Base-by-base conservation (phyloP, 148 eudicot species). In the Polygonum aviculare region DNA sequence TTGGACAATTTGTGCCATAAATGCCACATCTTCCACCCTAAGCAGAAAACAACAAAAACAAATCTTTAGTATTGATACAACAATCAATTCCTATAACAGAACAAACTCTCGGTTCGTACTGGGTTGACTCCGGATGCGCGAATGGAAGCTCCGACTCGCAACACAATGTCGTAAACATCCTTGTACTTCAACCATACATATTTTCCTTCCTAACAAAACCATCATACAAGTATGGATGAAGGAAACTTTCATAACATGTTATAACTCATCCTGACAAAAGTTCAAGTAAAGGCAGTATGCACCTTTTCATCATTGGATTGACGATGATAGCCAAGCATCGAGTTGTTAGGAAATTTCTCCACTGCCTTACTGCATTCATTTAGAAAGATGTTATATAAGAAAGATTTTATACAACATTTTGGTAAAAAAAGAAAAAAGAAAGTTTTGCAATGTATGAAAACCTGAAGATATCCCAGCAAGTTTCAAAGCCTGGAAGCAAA, bases 401-500 rank as follows among this genome's bases (percentile, higher is more conserved):
- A 39, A 1, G 0, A 39, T 39, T 39, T 1, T 39, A 39, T 41
- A 41, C 8, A n/a, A 57, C 35, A 5, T 19, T 57, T 57, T 40
- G 5, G 44, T 40, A 40, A 40, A 40, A 40, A 5, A 3, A 2
- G 7, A 40, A 2, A 40, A 2, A n/a, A n/a, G n/a, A n/a, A n/a
- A n/a, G n/a, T n/a, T n/a, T n/a, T n/a, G n/a, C n/a, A n/a, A n/a
- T 26, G 0, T 26, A 38, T 5, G 4, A 77, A 65, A 69, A 91
- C 98, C 95, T 86, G 77, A 94, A 94, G 74, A 92, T 88, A 76
- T 94, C 98, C 98, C 98, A 94, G 78, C 95, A 92, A 78, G 92
- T 86, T 57, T 94, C 81, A 60, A 90, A 79, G 15, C 90, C 95
- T 0, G 79, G 65, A 47, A 83, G 79, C 36, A 84, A 85, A 57